Percentiles rank a stretch among this genome's conserved stretches.
phyloP scores from a whole-genome alignment of 495 filamentous ascomycete genomes.

The Penicillium malachiteum region DNA sequence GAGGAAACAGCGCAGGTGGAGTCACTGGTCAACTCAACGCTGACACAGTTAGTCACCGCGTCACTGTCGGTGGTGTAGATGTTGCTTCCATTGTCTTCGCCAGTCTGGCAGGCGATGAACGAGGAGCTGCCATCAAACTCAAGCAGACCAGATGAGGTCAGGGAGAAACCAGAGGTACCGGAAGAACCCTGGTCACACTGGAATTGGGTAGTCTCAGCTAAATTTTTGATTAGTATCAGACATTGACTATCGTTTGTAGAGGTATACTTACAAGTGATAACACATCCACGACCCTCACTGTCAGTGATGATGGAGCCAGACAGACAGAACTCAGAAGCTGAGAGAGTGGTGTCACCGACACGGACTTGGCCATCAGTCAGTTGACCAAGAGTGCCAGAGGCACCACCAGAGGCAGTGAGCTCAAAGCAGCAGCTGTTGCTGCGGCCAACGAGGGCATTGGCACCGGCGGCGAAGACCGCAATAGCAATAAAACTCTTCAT shows the following conservation, averaged over 20 bases:
- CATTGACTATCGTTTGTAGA: background rate
- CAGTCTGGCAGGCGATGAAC: slow-evolving; percentile 57
- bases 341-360: slow-evolving; percentile 41
- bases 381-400: slow-evolving; percentile 51
- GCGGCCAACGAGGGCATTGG: slow-evolving; percentile 42
- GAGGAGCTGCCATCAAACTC: slow-evolving; percentile 39
- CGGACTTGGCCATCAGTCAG: slow-evolving; percentile 55
- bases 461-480: slow-evolving; percentile 37
- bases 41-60: slow-evolving; percentile 43
- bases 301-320: slow-evolving; percentile 53
- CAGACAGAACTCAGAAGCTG: slow-evolving; percentile 46
- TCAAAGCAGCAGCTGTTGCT: slow-evolving; percentile 50
- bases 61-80: slow-evolving; percentile 50
- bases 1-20: slow-evolving; percentile 32
- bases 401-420: slow-evolving; percentile 45
- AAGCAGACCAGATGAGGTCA: slow-evolving; percentile 48
- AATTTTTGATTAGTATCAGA: slow-evolving; percentile 10
- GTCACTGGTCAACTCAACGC: slow-evolving; percentile 48
- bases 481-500: slow-evolving; percentile 38
- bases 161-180: slow-evolving; percentile 47
- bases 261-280: slow-evolving; percentile 50
- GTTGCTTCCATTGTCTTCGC: slow-evolving; percentile 48
- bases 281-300: slow-evolving; percentile 52
- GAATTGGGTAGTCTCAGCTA: slow-evolving; percentile 59
- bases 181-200: slow-evolving; percentile 60